A percentile compares a stretch with the other conserved stretches of the same genome.
phyloP scores from a whole-genome alignment of 768 basidiomycete genomes.

The Mycena leptocephala region DNA sequence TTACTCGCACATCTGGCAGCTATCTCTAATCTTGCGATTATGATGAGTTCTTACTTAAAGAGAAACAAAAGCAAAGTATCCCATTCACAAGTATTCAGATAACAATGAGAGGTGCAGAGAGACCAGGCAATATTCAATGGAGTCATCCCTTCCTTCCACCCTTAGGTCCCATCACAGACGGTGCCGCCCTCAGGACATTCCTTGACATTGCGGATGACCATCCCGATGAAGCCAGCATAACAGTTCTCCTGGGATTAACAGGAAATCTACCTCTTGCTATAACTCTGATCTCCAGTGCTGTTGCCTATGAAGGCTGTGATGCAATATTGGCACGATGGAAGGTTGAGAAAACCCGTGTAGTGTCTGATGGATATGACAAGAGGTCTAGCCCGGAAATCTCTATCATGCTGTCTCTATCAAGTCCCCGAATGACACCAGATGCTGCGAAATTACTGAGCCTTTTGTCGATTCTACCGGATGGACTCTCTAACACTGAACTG shows the following conservation, averaged over 20 bases:
- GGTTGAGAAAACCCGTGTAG: background rate
- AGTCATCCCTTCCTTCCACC: conserved; percentile 21
- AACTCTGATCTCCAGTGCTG: conserved; percentile 9
- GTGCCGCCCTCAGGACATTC: conserved; percentile 16
- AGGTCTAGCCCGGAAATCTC: conserved; percentile 10
- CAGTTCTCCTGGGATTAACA: background rate
- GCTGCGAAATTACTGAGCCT: background rate
- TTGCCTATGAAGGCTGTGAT: conserved; percentile 8
- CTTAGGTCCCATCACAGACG: background rate
- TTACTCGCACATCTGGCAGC: too few relatives aligned
- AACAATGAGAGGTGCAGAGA: conserved; percentile 26
- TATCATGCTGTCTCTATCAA: background rate
- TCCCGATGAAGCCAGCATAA: background rate
- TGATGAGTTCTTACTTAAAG: background rate
- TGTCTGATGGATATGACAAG: conserved; percentile 24
- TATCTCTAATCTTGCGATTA: background rate
- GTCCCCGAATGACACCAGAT: background rate
- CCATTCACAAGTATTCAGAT: background rate
- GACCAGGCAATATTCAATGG: conserved; percentile 17
- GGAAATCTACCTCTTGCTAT: conserved; percentile 15
- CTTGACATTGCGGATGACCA: conserved; percentile 3
- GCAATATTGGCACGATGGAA: background rate
- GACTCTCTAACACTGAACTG: conserved; percentile 11
- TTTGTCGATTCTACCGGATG: conserved; percentile 10
- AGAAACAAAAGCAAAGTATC: background rate